phyloP scores from a whole-genome alignment of 2,329 filamentous ascomycete species.

The Scytalidium lignicola region DNA sequence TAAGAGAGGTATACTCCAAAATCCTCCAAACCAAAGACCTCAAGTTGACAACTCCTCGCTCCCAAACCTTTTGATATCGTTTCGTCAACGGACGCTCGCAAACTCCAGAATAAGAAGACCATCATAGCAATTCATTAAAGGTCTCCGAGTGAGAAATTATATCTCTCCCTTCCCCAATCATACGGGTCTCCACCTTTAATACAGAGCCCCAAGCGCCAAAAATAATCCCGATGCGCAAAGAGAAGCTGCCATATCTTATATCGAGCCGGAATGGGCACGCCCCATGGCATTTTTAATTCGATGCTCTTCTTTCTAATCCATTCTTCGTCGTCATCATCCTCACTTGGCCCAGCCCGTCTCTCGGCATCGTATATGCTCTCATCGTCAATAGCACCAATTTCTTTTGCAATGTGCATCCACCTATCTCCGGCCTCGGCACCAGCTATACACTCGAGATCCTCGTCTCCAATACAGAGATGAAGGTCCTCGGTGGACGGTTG shows the following conservation, averaged over 20 bases:
- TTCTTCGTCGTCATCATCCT: conserved; percentile 16
- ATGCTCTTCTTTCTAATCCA: conserved; percentile 25
- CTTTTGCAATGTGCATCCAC: conserved; percentile 11
- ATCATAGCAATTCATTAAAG: neutral
- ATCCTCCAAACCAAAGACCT: too few species aligned
- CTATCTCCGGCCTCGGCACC: conserved; percentile 31
- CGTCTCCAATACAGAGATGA: conserved; percentile 63
- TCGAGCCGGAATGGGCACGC: conserved; percentile 33
- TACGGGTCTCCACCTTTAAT: conserved; percentile 71
- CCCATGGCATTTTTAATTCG: conserved; percentile 34
- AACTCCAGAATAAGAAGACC: neutral
- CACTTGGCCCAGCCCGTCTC: conserved; percentile 11
- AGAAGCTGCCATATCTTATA: conserved; percentile 87
- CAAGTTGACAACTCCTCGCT: too few species aligned
- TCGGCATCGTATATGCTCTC: neutral
- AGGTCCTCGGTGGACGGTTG: conserved; percentile 66
- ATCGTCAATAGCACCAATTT: conserved; percentile 16
- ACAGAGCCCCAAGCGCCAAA: conserved; percentile 88
- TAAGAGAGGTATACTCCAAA: too few species aligned
- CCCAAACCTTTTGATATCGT: neutral
- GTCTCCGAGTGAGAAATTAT: conserved; percentile 26
- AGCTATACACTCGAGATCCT: conserved; percentile 67
- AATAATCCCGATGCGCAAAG: conserved; percentile 94
- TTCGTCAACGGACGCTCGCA: neutral
- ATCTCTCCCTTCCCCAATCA: conserved; percentile 56